These are phyloP conservation scores for Colletotrichum sp. DNA, from an alignment of 2,329 filamentous ascomycete species.

Conservation along the genomic window DNA sequence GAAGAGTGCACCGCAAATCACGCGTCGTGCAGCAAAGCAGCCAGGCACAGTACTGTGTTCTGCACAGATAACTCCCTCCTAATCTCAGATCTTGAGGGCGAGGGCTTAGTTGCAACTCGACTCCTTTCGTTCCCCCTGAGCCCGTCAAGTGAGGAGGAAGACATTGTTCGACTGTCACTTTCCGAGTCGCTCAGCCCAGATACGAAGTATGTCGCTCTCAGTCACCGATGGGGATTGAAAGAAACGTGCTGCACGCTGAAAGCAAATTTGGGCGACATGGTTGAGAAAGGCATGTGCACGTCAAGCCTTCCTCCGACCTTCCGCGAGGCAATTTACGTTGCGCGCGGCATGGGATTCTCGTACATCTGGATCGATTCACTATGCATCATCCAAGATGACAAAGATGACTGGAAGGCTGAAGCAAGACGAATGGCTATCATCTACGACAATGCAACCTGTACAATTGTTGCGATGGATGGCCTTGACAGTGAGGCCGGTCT, in stretches of 20 bases:
- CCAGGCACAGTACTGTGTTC: neutral
- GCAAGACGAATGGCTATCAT: neutral
- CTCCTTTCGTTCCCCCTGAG: neutral
- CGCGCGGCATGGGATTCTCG: neutral
- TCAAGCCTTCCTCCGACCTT: neutral
- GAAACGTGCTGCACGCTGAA: neutral
- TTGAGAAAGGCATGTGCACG: neutral
- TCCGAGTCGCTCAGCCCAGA: neutral
- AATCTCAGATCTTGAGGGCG: neutral
- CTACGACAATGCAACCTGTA: neutral
- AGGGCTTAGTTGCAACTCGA: neutral
- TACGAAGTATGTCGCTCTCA: neutral
- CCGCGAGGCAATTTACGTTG: neutral
- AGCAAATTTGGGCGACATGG: neutral
- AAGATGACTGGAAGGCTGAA: neutral
- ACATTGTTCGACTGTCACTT: neutral
- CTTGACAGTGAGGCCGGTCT: neutral
- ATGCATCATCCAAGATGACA: neutral
- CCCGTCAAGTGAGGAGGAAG: neutral
- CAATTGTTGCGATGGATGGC: neutral
- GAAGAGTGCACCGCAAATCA: neutral
- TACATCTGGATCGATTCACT: neutral
- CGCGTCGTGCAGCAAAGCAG: neutral
- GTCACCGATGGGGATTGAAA: neutral
- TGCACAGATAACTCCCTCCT: neutral